These are phyloP conservation scores for Populus hybrid DNA, from an alignment of 441 rosid species.

Conservation along the genomic window DNA sequence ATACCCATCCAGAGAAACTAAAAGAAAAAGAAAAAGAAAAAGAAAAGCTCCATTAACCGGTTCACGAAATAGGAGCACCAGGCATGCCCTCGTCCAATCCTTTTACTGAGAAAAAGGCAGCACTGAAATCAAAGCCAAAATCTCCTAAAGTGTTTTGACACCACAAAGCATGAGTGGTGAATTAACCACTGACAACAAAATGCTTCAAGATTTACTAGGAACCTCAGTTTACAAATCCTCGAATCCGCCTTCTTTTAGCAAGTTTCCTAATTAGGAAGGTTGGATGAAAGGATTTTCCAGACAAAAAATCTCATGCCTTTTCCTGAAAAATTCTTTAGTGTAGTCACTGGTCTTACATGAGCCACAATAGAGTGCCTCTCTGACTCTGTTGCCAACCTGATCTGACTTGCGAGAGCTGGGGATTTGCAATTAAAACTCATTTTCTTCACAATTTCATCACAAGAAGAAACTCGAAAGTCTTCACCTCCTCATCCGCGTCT, in stretches of 20 bases:
- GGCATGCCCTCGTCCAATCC: background rate
- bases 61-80: background rate
- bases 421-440: background rate
- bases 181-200: background rate
- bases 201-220: background rate
- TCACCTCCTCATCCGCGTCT: background rate
- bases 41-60: background rate
- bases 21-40: background rate
- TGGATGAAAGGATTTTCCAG: background rate
- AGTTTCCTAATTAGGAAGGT: background rate
- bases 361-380: background rate
- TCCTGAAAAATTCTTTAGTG: background rate
- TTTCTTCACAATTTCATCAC: background rate
- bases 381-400: background rate
- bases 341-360: background rate
- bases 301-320: background rate
- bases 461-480: background rate
- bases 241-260: background rate
- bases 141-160: background rate
- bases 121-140: background rate
- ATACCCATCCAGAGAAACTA: background rate
- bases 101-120: background rate
- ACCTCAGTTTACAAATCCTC: background rate
- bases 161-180: background rate
- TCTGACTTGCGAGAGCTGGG: background rate